These are phyloP conservation scores for Phytophthora meadii DNA, from an alignment of 352 stramenopile genomes.

Conservation along the genomic window DNA sequence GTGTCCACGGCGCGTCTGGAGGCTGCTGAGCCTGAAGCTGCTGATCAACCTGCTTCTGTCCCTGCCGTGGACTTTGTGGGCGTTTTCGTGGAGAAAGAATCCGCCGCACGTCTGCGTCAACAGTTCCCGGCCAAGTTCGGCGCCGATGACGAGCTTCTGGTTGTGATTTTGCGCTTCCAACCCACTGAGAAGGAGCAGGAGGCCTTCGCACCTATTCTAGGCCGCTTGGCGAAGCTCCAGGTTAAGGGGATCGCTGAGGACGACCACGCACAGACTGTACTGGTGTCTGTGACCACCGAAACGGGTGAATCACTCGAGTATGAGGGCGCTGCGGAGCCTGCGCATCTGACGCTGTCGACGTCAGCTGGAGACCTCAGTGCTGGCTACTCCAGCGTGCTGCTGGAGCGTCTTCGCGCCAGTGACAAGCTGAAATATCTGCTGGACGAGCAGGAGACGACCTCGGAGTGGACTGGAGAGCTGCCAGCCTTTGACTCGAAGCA, in stretches of 20 bases:
- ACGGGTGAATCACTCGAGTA: constrained; percentile 70
- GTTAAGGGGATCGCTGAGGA: constrained; percentile 77
- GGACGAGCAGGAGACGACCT: constrained; percentile 34
- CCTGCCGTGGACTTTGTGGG: constrained; percentile 74
- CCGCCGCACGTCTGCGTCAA: constrained; percentile 50
- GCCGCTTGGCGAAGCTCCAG: constrained; percentile 57
- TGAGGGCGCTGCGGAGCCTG: constrained; percentile 44
- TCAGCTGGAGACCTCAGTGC: constrained; percentile 51
- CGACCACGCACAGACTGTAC: constrained; percentile 67
- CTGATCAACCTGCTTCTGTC: background rate
- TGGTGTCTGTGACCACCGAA: constrained; percentile 73
- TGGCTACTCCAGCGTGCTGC: constrained; percentile 74
- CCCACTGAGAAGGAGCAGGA: constrained; percentile 75
- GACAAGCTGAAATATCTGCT: constrained; percentile 67
- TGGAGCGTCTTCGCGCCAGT: constrained; percentile 75
- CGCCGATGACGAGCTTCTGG: constrained; percentile 50
- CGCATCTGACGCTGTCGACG: constrained; percentile 70
- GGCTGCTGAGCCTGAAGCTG: constrained; percentile 4
- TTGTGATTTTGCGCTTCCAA: constrained; percentile 84
- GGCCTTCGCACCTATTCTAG: constrained; percentile 75
- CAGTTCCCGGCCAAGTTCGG: constrained; percentile 69
- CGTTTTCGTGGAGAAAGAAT: constrained; percentile 75
- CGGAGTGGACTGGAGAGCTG: constrained; percentile 69
- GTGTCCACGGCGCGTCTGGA: constrained; percentile 38
- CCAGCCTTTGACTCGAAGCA: constrained; percentile 73